Base-by-base conservation (phyloP, 2,329 filamentous ascomycete species). In the Trematosphaeria pertusa region DNA sequence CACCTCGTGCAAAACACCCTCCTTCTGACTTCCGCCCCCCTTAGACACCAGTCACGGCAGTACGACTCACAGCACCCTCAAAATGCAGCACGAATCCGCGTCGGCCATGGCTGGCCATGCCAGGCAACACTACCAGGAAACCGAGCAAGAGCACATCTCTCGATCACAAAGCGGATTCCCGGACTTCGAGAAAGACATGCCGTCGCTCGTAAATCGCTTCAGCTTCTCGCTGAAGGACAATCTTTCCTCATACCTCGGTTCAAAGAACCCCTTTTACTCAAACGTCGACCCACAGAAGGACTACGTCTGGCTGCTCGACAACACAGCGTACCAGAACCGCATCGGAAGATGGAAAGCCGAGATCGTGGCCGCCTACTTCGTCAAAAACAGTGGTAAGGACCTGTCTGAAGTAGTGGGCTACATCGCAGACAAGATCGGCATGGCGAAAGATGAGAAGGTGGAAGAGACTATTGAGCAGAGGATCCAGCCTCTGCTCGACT, bases 251-350 rank as follows among this genome's bases (percentile, higher is more conserved):
- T 72, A 71, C 40, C 63, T 74, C n/a, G 72, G 72, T 20, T 59
- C 62, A 26, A 58, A 53, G 14, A 74, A 74, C 41, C 72, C 72
- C 1, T 71, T 73, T 54, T 65, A 54, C 42, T 46, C 57, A 7
- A 38, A 53, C 24, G 81, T 90, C 36, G 81, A 84, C 43, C 77
- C 79, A 12, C 74, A 82, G n/a, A 71, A 78, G 38, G 88, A 96
- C 68, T 84, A 83, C 11, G 85, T 97, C 31, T 97, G 93, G 93
- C 77, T 97, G 6, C 78, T 97, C 37, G 91, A 97, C 75, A 96
- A 94, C 64, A 93, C 89, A 2, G 92, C 91, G 4, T 93, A 87
- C 68, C 83, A 84, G 50, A 69, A 65, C 67, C 52, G 49, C 54
- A 34, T 69, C 73, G 76, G 73, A 48, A 59, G 62, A 14, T 97